A percentile compares a stretch with the other conserved stretches of the same genome.
phyloP scores from a whole-genome alignment of 495 filamentous ascomycete species.

The Aspergillus heteromorphus region DNA sequence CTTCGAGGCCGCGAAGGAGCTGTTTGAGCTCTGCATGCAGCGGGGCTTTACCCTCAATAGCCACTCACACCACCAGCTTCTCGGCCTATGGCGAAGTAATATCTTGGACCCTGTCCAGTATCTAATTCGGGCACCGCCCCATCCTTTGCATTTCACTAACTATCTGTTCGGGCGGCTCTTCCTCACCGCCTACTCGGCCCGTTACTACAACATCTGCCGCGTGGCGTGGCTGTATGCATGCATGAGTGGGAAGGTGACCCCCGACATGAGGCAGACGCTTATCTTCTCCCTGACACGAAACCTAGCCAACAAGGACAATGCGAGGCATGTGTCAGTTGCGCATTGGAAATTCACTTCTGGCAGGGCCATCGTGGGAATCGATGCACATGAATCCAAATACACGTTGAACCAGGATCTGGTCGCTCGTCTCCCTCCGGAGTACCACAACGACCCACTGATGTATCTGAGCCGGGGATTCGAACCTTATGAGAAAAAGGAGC shows the following conservation, averaged over 20 bases:
- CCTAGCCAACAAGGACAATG: slow-evolving; percentile 1
- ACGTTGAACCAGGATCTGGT: slow-evolving; percentile 8
- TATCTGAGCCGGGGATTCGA: slow-evolving; percentile 20
- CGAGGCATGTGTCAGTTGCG: slow-evolving; percentile 21
- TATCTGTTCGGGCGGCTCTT: slow-evolving; percentile 38
- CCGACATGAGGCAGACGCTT: slow-evolving; percentile 29
- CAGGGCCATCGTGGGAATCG: slow-evolving; percentile 37
- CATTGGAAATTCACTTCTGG: slow-evolving; percentile 21
- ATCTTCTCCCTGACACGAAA: slow-evolving; percentile 24
- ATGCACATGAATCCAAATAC: slow-evolving; percentile 15
- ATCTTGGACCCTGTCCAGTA: slow-evolving; percentile 21
- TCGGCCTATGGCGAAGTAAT: too few species aligned
- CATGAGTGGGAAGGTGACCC: slow-evolving; percentile 29
- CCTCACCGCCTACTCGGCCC: slow-evolving; percentile 31
- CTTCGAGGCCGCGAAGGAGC: slow-evolving; percentile 16
- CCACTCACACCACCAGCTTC: slow-evolving; percentile 15
- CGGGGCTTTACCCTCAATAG: slow-evolving; percentile 18
- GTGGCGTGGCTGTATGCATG: slow-evolving; percentile 48
- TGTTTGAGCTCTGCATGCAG: slow-evolving; percentile 27
- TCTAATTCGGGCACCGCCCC: too few species aligned
- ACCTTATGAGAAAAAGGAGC: slow-evolving; percentile 15
- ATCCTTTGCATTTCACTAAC: too few species aligned
- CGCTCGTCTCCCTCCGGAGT: slow-evolving; percentile 24
- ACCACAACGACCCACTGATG: slow-evolving; percentile 24
- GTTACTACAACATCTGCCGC: slow-evolving; percentile 37